A percentile compares a stretch with the other conserved stretches of the same genome.
phyloP scores from a whole-genome alignment of 495 filamentous ascomycete species.

The Penicillium goetzii region DNA sequence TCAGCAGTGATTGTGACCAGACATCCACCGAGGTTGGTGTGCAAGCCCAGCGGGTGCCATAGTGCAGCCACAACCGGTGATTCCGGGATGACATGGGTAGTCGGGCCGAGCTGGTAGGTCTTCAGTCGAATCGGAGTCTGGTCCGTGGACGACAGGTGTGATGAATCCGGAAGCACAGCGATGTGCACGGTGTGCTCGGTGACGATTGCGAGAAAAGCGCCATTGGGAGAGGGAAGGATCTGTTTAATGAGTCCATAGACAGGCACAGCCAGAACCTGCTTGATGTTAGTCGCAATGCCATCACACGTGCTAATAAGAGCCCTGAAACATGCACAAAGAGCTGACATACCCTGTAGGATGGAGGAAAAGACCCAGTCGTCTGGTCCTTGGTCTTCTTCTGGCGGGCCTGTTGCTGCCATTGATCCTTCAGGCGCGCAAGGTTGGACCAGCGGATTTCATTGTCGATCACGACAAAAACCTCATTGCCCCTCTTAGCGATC shows the following conservation, averaged over 20 bases:
- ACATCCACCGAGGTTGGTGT: conserved; percentile 58
- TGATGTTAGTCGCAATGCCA: conserved; percentile 18
- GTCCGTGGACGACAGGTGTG: conserved; percentile 68
- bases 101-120: conserved; percentile 83
- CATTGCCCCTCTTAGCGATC: conserved; percentile 73
- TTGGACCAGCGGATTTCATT: conserved; percentile 88
- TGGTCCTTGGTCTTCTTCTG: conserved; percentile 35
- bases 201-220: conserved; percentile 77
- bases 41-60: conserved; percentile 85
- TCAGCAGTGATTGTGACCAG: conserved; percentile 85
- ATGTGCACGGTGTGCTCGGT: conserved; percentile 85
- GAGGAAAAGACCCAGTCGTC: conserved; percentile 11
- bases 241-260: conserved; percentile 78
- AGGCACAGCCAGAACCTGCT: conserved; percentile 69
- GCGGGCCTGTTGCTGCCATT: conserved; percentile 58
- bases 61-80: conserved; percentile 74
- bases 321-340: not conserved
- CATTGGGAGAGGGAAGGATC: conserved; percentile 77
- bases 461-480: conserved; percentile 81
- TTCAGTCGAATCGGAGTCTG: conserved; percentile 70
- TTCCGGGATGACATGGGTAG: conserved; percentile 82
- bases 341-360: conserved; percentile 41
- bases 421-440: conserved; percentile 72
- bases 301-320: not conserved
- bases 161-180: conserved; percentile 73